Base-by-base conservation (phyloP, 1,139 yeast species). In the Taphrina betulina region DNA sequence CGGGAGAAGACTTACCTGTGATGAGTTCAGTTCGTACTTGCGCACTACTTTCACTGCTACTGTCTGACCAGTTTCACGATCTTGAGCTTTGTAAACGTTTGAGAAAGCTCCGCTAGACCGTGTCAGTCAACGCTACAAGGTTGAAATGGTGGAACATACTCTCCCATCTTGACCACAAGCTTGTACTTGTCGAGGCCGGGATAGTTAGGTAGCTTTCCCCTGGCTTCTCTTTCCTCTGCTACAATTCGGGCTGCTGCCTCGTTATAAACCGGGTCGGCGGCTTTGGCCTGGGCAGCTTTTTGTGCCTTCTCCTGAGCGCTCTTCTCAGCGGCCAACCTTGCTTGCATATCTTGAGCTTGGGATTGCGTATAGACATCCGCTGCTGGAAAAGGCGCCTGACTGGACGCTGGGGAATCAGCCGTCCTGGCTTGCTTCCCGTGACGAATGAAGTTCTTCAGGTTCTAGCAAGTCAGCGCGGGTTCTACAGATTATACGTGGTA, bases 31-130 rank as follows among this genome's bases (percentile, higher is more conserved):
- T 62, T 83, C 82, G 59, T 75, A 73, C 69, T 90, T 92, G 65
- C 79, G 78, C 60, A 94, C 89, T 60, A 89, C 81, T 68, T 92
- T 92, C 63, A 92, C 80, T 19, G 98, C 96, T 45, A 89, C 90
- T 7, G 69, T 64, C 50, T 75, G 76, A 17, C 76, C 72, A 1
- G 78, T 73, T 8, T 64, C 63, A 3, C 68, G 60, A 64, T 83
- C 81, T 34, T 73, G 63, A 0, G 95, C 96, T 64, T 80, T 80
- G 70, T 82, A 89, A 3, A 90, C 97, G 22, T 80, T 78, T 2
- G 95, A 86, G 68, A 90, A 90, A 0, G 97, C 97, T 14, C 97
- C 97, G 67, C 86, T 92, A 1, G 5, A 10, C 7, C 20, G 38
- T 10, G 38, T 33, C 10, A 29, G 42, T 16, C n/a, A n/a, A n/a